Conservation (phyloP, 2,329 filamentous ascomycete genomes). For the Dactylellina leptospora region DNA sequence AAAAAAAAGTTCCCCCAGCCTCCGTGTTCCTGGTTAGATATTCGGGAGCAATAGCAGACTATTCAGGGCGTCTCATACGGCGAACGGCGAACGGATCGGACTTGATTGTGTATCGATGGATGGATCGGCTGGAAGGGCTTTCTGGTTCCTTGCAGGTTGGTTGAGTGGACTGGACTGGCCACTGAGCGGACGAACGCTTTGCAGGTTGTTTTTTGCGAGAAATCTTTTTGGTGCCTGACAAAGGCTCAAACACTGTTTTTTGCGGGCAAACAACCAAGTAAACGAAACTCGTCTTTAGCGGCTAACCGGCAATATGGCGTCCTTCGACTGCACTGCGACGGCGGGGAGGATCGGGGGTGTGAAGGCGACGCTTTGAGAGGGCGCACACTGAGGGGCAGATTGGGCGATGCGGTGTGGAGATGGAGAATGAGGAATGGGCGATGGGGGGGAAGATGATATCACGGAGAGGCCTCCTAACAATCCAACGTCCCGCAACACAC, state of each 20-base stretch:
- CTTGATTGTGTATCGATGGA: not conserved
- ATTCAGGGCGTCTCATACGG: slow-evolving; percentile 4
- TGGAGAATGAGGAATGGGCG: not conserved
- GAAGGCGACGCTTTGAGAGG: no score
- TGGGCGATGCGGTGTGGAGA: not conserved
- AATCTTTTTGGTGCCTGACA: slow-evolving; percentile 43
- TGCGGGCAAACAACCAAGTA: not conserved
- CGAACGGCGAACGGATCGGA: not conserved
- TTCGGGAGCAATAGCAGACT: not conserved
- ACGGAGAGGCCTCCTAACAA: slow-evolving; percentile 14
- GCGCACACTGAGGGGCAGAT: no score
- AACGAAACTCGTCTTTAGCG: slow-evolving; percentile 2
- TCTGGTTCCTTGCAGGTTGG: slow-evolving; percentile 4
- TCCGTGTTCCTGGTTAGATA: slow-evolving; percentile 8
- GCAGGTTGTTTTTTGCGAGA: slow-evolving; percentile 38
- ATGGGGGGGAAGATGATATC: slow-evolving; percentile 24
- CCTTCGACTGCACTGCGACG: not conserved
- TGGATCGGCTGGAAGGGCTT: not conserved
- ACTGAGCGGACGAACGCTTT: no score
- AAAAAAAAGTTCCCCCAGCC: slow-evolving; percentile 16
- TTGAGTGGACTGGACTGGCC: no score
- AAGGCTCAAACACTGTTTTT: slow-evolving; percentile 33
- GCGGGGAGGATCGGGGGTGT: not conserved
- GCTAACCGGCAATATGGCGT: not conserved
- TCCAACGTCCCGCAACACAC: slow-evolving; percentile 42